phyloP scores from a whole-genome alignment of 2,329 filamentous ascomycete species.

The Spiromastix sp. region DNA sequence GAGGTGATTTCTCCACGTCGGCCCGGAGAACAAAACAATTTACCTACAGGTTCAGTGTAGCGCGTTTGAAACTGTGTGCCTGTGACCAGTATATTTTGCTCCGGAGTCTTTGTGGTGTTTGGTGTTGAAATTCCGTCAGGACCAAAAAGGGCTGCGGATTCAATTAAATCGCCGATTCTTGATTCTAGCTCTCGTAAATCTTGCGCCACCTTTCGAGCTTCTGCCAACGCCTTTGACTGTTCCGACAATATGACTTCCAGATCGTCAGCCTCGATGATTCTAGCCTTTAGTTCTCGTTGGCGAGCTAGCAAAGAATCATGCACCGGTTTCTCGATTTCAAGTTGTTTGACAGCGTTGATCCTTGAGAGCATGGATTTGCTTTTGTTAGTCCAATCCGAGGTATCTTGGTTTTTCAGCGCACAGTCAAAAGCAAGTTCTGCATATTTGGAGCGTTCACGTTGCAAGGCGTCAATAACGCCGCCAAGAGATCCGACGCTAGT shows the following conservation, averaged over 20 bases:
- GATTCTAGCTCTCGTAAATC: constrained; percentile 25
- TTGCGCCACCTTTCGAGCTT: constrained; percentile 22
- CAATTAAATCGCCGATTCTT: constrained; percentile 24
- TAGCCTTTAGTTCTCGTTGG: constrained; percentile 25
- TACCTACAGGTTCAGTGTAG: constrained; percentile 2
- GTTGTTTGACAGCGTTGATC: constrained; percentile 27
- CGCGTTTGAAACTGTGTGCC: constrained; percentile 9
- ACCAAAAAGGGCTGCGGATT: constrained; percentile 20
- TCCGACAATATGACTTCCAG: constrained; percentile 22
- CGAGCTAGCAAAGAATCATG: constrained; percentile 20
- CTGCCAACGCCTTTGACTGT: constrained; percentile 22
- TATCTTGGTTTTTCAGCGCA: constrained; percentile 24
- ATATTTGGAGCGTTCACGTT: constrained; percentile 22
- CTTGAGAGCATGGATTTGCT: constrained; percentile 26
- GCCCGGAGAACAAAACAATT: neutral
- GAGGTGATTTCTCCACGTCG: neutral
- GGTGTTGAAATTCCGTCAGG: neutral
- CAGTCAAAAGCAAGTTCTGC: constrained; percentile 28
- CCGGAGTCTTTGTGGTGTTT: neutral
- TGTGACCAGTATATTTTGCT: constrained; percentile 10
- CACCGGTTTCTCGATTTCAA: constrained; percentile 20
- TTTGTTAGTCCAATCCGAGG: constrained; percentile 23
- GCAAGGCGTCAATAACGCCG: constrained; percentile 19
- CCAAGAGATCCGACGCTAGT: constrained; percentile 19
- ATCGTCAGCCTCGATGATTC: constrained; percentile 25